These are phyloP conservation scores for Aschersonia sp. DNA, from an alignment of 2,329 filamentous ascomycete genomes.

Conservation along the genomic window DNA sequence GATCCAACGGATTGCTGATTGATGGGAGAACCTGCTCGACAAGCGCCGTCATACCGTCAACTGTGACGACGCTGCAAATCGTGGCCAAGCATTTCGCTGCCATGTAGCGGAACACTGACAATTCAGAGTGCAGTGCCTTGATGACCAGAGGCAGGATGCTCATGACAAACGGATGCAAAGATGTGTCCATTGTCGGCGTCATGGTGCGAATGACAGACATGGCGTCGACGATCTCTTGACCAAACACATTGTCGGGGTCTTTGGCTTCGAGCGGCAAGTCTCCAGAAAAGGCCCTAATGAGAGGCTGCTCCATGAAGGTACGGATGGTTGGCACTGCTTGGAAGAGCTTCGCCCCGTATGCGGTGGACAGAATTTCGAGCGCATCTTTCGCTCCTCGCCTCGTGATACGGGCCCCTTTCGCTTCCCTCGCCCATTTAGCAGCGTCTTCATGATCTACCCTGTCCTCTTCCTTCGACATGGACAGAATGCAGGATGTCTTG, in stretches of 20 bases:
- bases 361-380: conserved; percentile 69
- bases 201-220: conserved; percentile 86
- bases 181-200: conserved; percentile 70
- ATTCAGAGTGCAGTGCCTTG: conserved; percentile 70
- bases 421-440: conserved; percentile 77
- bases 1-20: conserved; percentile 79
- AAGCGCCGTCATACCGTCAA: conserved; percentile 89
- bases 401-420: conserved; percentile 77
- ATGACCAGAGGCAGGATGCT: conserved; percentile 73
- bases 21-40: conserved; percentile 86
- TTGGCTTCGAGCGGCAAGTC: conserved; percentile 59
- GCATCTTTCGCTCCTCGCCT: conserved; percentile 88
- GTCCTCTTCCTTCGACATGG: conserved; percentile 94
- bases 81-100: conserved; percentile 96
- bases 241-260: conserved; percentile 59
- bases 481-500: conserved; percentile 71
- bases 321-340: conserved; percentile 73
- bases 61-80: conserved; percentile 88
- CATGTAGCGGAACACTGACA: conserved; percentile 91
- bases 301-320: conserved; percentile 66
- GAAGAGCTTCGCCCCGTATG: conserved; percentile 65
- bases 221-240: conserved; percentile 87
- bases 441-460: conserved; percentile 84
- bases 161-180: conserved; percentile 68
- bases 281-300: conserved; percentile 58